Percentiles rank a stretch among this genome's conserved stretches.
These are phyloP conservation scores for Phialophora verrucosa DNA, from an alignment of 2,329 filamentous ascomycete species.

Conservation along the genomic window DNA sequence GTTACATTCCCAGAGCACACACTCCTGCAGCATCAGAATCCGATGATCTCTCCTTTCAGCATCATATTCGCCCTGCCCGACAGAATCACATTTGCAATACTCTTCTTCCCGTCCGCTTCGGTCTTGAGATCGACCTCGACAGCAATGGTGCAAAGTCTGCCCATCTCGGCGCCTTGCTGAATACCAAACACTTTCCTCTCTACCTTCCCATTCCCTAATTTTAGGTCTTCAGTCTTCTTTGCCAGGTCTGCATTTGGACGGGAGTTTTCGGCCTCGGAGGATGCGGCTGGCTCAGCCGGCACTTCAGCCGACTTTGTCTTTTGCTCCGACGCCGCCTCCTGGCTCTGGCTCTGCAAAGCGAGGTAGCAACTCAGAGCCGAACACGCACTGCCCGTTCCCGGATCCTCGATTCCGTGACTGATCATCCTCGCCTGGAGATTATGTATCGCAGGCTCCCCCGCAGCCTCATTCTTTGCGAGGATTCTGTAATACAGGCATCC, in stretches of 20 bases:
- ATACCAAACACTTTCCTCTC: constrained; percentile 56
- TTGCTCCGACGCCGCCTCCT: constrained; percentile 17
- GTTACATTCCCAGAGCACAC: neutral
- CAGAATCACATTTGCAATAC: constrained; percentile 47
- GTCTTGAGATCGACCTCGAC: constrained; percentile 52
- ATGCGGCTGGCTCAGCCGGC: constrained; percentile 54
- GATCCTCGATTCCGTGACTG: constrained; percentile 58
- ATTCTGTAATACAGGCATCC: constrained; percentile 45
- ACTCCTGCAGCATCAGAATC: constrained; percentile 18
- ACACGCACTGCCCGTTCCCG: constrained; percentile 68
- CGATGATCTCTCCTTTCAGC: constrained; percentile 52
- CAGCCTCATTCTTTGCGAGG: constrained; percentile 37
- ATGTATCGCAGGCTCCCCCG: constrained; percentile 41
- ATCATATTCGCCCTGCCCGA: constrained; percentile 54
- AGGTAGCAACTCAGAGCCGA: constrained; percentile 63
- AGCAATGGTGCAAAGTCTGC: constrained; percentile 53
- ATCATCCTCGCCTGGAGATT: constrained; percentile 45
- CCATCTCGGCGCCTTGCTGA: constrained; percentile 73
- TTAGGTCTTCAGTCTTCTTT: constrained; percentile 42
- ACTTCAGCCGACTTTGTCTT: constrained; percentile 43
- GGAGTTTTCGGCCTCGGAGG: neutral
- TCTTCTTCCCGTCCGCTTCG: constrained; percentile 53
- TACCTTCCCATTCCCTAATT: constrained; percentile 48
- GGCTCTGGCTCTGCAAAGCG: constrained; percentile 43
- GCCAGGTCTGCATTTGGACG: constrained; percentile 50